Conservation (phyloP, 2,329 filamentous ascomycete genomes). For the Aspergillus sp. region DNA sequence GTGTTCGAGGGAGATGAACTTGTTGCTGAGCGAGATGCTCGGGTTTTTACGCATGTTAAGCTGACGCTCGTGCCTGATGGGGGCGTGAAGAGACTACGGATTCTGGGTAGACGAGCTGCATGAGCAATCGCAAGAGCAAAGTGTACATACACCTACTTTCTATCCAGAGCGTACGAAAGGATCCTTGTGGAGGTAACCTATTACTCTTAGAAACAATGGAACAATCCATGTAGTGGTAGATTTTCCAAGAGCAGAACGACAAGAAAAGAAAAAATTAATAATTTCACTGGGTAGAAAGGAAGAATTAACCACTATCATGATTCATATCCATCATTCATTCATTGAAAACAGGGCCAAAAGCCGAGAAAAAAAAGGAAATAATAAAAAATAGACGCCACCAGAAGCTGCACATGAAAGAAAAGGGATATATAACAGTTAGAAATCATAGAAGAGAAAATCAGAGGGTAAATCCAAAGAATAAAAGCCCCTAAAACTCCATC, state of each 20-base stretch:
- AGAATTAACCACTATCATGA: constrained; percentile 6
- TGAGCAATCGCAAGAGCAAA: too few species aligned
- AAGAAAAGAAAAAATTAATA: not conserved
- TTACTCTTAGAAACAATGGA: too few species aligned
- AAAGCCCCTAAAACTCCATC: too few species aligned
- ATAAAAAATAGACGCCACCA: not conserved
- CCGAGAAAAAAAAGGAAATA: constrained; percentile 1
- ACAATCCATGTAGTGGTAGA: not conserved
- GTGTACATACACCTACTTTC: too few species aligned
- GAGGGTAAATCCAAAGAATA: not conserved
- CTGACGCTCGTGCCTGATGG: constrained; percentile 89
- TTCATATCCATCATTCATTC: constrained; percentile 15
- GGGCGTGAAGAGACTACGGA: constrained; percentile 77
- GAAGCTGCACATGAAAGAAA: not conserved
- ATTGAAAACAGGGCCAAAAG: not conserved
- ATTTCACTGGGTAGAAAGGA: not conserved
- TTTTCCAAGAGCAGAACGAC: not conserved
- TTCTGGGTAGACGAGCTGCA: constrained; percentile 51
- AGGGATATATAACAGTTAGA: constrained; percentile 1
- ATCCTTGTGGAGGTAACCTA: too few species aligned
- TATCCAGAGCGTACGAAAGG: too few species aligned
- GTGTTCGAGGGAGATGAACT: constrained; percentile 31
- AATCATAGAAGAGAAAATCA: not conserved
- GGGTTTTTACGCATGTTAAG: constrained; percentile 72
- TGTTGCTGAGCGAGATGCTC: constrained; percentile 58